Percentiles rank a stretch among this genome's conserved stretches.
These are phyloP conservation scores for Poa pratensis DNA, from an alignment of 176 grass and related monocot species.

Conservation along the genomic window DNA sequence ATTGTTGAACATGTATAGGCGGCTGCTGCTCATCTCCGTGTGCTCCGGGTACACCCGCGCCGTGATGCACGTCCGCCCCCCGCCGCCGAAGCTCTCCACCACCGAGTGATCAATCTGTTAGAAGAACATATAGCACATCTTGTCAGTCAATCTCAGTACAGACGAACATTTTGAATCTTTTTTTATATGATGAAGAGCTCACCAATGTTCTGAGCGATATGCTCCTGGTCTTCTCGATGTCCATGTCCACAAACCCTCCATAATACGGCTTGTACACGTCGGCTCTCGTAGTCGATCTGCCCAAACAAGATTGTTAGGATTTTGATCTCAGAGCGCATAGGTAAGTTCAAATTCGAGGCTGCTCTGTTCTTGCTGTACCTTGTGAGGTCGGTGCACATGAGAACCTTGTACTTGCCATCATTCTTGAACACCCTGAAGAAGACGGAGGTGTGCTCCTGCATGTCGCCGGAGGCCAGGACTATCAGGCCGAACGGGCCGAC, in stretches of 20 bases:
- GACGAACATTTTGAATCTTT: background rate
- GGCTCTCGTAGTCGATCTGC: background rate
- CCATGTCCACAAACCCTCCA: conserved; percentile 52
- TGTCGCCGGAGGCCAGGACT: conserved; percentile 50
- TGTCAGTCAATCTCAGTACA: background rate
- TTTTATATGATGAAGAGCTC: background rate
- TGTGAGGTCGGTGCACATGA: conserved; percentile 22
- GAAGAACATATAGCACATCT: too few relatives aligned
- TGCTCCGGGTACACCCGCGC: background rate
- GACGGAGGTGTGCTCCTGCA: conserved; percentile 57
- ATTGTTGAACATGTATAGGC: background rate
- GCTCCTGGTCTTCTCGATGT: conserved; percentile 46
- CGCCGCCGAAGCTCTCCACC: background rate
- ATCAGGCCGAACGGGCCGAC: conserved; percentile 65
- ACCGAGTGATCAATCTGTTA: background rate
- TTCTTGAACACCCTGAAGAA: conserved; percentile 61
- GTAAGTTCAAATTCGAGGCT: background rate
- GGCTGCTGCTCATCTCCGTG: background rate
- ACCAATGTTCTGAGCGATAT: conserved; percentile 68
- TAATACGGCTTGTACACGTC: background rate
- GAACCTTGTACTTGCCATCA: background rate
- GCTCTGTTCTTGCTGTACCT: background rate
- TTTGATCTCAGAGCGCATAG: background rate
- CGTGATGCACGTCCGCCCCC: background rate
- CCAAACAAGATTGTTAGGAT: too few relatives aligned